Conservation (phyloP, 306 rosid species). For the Rosa lucieae region DNA sequence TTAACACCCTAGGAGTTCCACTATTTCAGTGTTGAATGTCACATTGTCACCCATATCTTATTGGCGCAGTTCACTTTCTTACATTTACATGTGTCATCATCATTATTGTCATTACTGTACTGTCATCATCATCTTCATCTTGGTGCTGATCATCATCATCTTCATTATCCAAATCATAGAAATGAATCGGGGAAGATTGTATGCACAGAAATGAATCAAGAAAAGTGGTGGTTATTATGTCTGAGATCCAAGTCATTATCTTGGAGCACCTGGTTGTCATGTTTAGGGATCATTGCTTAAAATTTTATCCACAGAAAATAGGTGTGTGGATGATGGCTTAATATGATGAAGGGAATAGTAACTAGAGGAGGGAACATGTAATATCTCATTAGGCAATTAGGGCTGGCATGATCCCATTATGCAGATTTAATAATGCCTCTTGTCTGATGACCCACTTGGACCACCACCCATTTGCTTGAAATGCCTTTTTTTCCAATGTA, state of each 20-base stretch:
- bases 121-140: not conserved
- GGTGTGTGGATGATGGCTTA: conserved; percentile 13
- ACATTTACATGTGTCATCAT: not conserved
- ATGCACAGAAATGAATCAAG: conserved; percentile 9
- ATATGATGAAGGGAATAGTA: conserved; percentile 3
- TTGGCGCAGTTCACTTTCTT: not conserved
- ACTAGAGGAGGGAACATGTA: conserved; percentile 34
- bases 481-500: conserved; percentile 7
- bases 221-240: conserved; percentile 12
- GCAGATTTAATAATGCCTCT: conserved; percentile 40
- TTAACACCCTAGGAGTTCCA: not conserved
- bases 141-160: conserved; percentile 15
- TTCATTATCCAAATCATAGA: not conserved
- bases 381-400: conserved; percentile 28
- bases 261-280: conserved; percentile 39
- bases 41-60: conserved; percentile 2
- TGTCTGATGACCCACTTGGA: conserved; percentile 43
- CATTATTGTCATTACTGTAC: not conserved
- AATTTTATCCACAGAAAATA: conserved; percentile 21
- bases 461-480: conserved; percentile 20
- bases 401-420: conserved; percentile 41
- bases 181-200: not conserved
- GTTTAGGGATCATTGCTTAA: conserved; percentile 24
- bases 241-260: conserved; percentile 24
- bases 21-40: not conserved